These are phyloP conservation scores for Penicillium polonicum DNA, from an alignment of 2,329 filamentous ascomycete species.

Conservation along the genomic window DNA sequence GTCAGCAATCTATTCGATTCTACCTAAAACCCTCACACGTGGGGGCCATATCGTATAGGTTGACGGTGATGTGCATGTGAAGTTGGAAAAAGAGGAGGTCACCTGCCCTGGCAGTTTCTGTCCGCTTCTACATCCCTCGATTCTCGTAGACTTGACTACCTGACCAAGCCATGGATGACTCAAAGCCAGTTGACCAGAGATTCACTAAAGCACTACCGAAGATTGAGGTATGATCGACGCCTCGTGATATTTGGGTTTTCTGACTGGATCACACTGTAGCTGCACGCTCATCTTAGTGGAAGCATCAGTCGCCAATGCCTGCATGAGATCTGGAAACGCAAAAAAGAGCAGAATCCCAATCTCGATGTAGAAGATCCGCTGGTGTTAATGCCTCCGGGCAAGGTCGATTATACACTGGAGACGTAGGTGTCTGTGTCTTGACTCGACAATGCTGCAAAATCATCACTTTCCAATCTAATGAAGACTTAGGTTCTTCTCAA, in stretches of 20 bases:
- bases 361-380: slow-evolving; percentile 67
- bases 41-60: background rate
- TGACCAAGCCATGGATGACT: slow-evolving; percentile 24
- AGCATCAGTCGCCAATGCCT: slow-evolving; percentile 72
- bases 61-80: background rate
- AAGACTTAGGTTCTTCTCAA: slow-evolving; percentile 66
- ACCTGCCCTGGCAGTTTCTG: background rate
- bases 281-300: slow-evolving; percentile 78
- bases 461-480: background rate
- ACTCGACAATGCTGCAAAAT: background rate
- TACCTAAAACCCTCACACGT: background rate
- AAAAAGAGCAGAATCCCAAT: slow-evolving; percentile 51
- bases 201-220: slow-evolving; percentile 39
- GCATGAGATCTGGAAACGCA: slow-evolving; percentile 69
- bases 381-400: slow-evolving; percentile 65
- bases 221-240: slow-evolving; percentile 32
- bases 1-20: background rate
- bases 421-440: slow-evolving; percentile 57
- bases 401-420: slow-evolving; percentile 67
- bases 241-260: background rate
- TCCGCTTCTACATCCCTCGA: background rate
- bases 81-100: background rate
- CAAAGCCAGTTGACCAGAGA: slow-evolving; percentile 27
- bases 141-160: background rate
- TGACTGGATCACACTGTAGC: slow-evolving; percentile 46